Conservation (phyloP, 495 filamentous ascomycete genomes). For the Hypomontagnella monticulosa region DNA sequence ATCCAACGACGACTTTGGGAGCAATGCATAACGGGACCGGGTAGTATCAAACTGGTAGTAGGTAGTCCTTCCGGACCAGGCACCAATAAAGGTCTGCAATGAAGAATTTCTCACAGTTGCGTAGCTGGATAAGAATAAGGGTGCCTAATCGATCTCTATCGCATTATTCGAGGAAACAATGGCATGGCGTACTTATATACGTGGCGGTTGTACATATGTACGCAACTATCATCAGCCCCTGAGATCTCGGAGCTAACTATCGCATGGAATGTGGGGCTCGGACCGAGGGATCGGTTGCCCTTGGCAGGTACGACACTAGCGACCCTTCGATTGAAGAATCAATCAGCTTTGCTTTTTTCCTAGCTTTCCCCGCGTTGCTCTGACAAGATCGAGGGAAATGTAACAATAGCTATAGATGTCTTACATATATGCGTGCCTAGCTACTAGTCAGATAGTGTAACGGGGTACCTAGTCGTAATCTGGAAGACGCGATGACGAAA, state of each 20-base stretch:
- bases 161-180: too few relatives aligned
- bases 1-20: constrained; percentile 1
- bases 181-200: too few relatives aligned
- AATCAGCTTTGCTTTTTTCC: constrained; percentile 7
- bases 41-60: background rate
- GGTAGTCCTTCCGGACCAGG: background rate
- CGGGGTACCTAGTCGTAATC: background rate
- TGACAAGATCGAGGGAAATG: constrained; percentile 6
- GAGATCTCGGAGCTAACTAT: background rate
- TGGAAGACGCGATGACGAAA: constrained; percentile 19
- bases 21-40: background rate
- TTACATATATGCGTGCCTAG: background rate
- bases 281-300: constrained; percentile 8
- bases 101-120: background rate
- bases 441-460: background rate
- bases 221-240: background rate
- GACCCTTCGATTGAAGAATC: background rate
- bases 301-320: background rate
- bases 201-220: background rate
- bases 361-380: background rate
- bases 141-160: too few relatives aligned
- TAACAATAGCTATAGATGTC: background rate
- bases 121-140: too few relatives aligned
- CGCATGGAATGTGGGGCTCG: background rate
- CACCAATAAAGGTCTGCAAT: background rate